Conservation (phyloP, 768 basidiomycete genomes). For the Trametes coccinea region DNA sequence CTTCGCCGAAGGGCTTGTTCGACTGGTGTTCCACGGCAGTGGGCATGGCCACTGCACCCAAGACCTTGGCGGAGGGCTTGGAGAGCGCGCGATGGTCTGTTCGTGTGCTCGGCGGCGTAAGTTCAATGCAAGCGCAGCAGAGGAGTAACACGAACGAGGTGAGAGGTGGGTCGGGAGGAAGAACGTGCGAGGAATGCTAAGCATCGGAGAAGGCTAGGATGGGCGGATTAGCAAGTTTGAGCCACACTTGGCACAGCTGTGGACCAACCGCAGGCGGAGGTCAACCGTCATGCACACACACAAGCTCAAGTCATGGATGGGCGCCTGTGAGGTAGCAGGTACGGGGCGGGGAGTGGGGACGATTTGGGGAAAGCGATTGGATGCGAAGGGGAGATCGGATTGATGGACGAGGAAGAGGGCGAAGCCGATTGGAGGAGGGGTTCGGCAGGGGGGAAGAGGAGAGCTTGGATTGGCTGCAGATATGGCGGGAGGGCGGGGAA, state of each 20-base stretch:
- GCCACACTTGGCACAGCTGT: too few relatives aligned
- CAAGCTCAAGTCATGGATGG: not conserved
- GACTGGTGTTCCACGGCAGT: too few relatives aligned
- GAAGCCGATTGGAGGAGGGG: conserved; percentile 13
- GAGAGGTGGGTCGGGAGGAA: not conserved
- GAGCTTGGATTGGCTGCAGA: conserved; percentile 14
- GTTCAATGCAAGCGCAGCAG: conserved; percentile 1
- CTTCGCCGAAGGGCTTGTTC: not conserved
- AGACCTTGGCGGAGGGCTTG: conserved; percentile 5
- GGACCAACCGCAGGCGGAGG: too few relatives aligned
- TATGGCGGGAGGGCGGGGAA: conserved; percentile 9
- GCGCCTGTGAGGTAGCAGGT: not conserved
- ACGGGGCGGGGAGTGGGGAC: not conserved
- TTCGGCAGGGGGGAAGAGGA: conserved; percentile 2
- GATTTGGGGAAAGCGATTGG: not conserved
- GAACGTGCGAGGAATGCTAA: conserved; percentile 6
- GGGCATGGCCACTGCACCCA: not conserved
- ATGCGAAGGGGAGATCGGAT: conserved; percentile 7
- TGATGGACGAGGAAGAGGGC: not conserved
- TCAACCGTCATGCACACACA: too few relatives aligned
- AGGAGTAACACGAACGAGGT: not conserved
- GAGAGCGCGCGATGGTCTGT: not conserved
- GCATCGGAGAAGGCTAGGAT: not conserved
- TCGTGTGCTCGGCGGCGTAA: not conserved
- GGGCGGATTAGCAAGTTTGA: not conserved